Evolutionary conservation across 2,329 filamentous ascomycete species (phyloP), one percentile per base, ranked within the genome.

Genomic region (Talaromyces sp.): DNA sequence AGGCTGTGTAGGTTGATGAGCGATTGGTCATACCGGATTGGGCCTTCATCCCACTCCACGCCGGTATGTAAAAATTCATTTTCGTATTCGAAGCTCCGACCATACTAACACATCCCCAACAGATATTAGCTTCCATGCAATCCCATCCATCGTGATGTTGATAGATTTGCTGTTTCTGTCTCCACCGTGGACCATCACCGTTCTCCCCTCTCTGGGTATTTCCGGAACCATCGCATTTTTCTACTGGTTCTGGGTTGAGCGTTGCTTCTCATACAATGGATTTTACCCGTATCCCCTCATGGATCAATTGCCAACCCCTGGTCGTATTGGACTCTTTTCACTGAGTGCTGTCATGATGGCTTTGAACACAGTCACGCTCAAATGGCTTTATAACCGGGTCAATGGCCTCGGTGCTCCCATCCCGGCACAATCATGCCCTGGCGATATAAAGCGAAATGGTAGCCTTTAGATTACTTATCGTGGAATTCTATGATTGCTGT

Each of bases 261-360:
- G 74, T 36, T 86, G 84, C 68, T 86, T 80, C 58, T 63, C 69
- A 10, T 72, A 79, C 50, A 87, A 87, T 61, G 81, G 83, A 49
- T 86, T 80, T 70, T 95, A 96, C 63, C 91, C 91, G 0, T 96
- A 97, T 70, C 91, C 92, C 1, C 81, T 96, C 22, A 93, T 97
- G 58, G 86, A 79, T 8, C 69, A 89, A 40, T 75, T 95, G 37
- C 80, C 78, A 45, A 88, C 85, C 0, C 68, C 76, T 44, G 86
- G 91, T 65, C 82, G 92, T 17, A 75, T 86, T 8, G 73, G 82
- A 0, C 76, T 96, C 9, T 96, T 95, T 62, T 79, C 79, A 1
- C 75, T 83, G 16, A 88, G 89, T 37, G 91, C 89, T 1, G 65
- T 81, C 1, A 72, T 89, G 14, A 92, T 95, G 84, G 86, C 88